Evolutionary conservation across 2,329 filamentous ascomycete species (phyloP), one percentile per base, ranked within the genome.

Genomic region (Chrysosporium queenslandicum): DNA sequence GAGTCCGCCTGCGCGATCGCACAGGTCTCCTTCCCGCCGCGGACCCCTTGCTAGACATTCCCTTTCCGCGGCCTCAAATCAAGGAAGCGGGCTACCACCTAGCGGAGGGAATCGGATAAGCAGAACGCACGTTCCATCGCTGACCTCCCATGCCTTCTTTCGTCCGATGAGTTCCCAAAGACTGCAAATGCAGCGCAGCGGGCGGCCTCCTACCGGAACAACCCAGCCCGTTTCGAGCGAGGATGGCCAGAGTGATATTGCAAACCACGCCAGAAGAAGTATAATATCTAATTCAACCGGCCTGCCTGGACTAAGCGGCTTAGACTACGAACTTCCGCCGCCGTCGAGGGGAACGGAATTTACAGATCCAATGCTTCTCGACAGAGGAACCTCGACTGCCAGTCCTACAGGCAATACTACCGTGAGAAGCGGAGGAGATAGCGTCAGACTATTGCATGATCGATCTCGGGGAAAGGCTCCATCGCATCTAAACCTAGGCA

Each of bases 161-260:
- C 85, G 85, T 20, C 92, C 92, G 36, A 94, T 98, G 88, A 97
- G 90, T 71, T 94, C 91, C 21, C 89, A 95, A 67, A 85, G 88
- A 66, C 75, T 97, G 47, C 91, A 97, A 70, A 89, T 89, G 51
- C 92, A 97, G 69, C 78, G 91, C 66, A 82, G 83, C 57, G 80
- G 75, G 59, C 76, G 74, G 34, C 54, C 64, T 57, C 69, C 65
- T 41, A 68, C 65, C 52, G 63, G 58, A 29, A 61, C 63, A 29
- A 61, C 64, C 64, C 52, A 63, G 29, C 59, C 58, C 25, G 60
- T 61, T 16, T 63, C 66, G 16, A 70, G 64, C 46, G 66, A 68
- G 23, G 73, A 75, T 51, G 69, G 68, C n/a, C 69, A 67, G 56
- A 69, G 62, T 18, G 71, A 75, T 49, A 65, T 74, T 21, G 66